phyloP scores from a whole-genome alignment of 1,139 yeast genomes.

The Geotrichum histeridarum region DNA sequence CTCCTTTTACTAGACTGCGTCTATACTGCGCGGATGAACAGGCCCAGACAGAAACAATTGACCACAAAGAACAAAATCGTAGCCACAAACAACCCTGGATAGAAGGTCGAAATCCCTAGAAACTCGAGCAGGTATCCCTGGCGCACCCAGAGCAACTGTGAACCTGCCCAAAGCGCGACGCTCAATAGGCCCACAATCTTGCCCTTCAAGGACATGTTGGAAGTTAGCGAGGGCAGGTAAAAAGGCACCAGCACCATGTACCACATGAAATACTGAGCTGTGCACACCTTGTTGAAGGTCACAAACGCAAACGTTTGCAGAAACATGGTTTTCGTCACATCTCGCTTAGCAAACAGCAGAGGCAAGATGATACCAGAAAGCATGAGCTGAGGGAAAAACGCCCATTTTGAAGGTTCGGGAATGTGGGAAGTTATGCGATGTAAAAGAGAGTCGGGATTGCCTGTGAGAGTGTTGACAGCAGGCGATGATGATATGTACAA shows the following conservation, averaged over 20 bases:
- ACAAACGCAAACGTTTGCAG: slow-evolving; percentile 91
- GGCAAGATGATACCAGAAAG: slow-evolving; percentile 61
- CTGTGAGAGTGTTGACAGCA: slow-evolving; percentile 22
- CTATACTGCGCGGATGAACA: slow-evolving; percentile 47
- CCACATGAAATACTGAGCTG: slow-evolving; percentile 90
- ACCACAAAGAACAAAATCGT: slow-evolving; percentile 62
- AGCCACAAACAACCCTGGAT: slow-evolving; percentile 54
- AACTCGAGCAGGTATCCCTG: slow-evolving; percentile 81
- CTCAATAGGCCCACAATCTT: slow-evolving; percentile 30
- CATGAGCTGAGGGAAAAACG: slow-evolving; percentile 77
- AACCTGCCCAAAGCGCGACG: slow-evolving; percentile 54
- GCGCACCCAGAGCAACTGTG: slow-evolving; percentile 76
- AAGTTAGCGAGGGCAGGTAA: slow-evolving; percentile 45
- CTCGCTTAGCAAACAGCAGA: slow-evolving; percentile 47
- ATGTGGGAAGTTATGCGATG: slow-evolving; percentile 13
- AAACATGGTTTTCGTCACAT: slow-evolving; percentile 62
- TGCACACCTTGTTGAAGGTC: slow-evolving; percentile 86
- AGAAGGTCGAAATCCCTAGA: slow-evolving; percentile 63
- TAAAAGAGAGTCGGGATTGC: slow-evolving; percentile 24
- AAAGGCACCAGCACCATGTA: slow-evolving; percentile 79
- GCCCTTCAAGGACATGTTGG: neutral
- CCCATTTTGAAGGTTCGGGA: slow-evolving; percentile 41
- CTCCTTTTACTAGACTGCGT: too few relatives aligned
- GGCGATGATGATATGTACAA: slow-evolving; percentile 50
- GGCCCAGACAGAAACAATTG: slow-evolving; percentile 61